Evolutionary conservation across 352 stramenopile genomes (phyloP), one percentile per base, ranked within the genome.

Genomic region (Globisporangium parvum): DNA sequence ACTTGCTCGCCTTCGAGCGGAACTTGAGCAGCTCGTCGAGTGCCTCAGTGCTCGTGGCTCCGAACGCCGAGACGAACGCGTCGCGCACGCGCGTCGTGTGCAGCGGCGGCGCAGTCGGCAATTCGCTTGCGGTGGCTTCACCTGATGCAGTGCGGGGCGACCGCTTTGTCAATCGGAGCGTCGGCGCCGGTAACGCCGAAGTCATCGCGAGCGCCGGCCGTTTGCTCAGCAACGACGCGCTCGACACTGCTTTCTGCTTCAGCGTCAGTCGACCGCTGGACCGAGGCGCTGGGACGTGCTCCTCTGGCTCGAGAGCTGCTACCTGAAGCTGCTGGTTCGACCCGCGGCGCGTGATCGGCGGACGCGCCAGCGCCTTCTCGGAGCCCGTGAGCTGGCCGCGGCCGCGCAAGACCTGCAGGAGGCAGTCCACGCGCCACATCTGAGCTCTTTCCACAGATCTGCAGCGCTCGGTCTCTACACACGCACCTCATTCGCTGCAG

Each of bases 1-100:
- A 91, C 48, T 88, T 91, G 48, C 81, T 87, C 23, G 80, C 73
- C 49, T 87, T 88, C 33, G 67, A 47, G 20, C 73, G 67, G 26
- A 82, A 77, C 48, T 78, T 65, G n/a, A 88, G 62, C 52, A 85
- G 47, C 51, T 77, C 60, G 41, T 88, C 66, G 1, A 87, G 64
- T n/a, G 72, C 60, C 8, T 67, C 47, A 21, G 76, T 20, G 21
- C 60, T 71, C 28, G 84, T 66, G 0, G 59, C 35, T 18, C 60
- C 49, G 47, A 87, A 82, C 53, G 31, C 68, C 31, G 57, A 55
- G 0, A 50, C 23, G 45, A 85, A 82, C 18, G 51, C 63, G 14
- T 78, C 61, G 26, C 58, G 63, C 35, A 85, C 53, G 24, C 70
- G 69, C 18, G 51, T 49, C 18, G n/a, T 31, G 26, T 17, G 20